phyloP scores from a whole-genome alignment of 2,329 filamentous ascomycete genomes.

The Thielaviopsis punctulata region DNA sequence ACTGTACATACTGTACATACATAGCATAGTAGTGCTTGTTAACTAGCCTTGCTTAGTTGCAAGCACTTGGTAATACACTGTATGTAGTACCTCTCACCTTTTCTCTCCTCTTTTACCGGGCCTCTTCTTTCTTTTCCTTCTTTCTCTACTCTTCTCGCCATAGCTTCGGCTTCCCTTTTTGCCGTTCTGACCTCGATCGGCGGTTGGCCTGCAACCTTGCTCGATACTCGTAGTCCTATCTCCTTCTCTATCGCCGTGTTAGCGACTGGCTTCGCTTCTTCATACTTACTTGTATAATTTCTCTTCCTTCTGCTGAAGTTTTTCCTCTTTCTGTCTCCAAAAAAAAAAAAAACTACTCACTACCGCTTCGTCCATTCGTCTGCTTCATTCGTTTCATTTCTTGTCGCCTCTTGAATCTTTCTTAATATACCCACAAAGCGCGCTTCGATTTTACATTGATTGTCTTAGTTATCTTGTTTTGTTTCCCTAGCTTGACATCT shows the following conservation, averaged over 20 bases:
- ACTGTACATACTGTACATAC: too few species aligned
- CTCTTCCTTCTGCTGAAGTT: not conserved
- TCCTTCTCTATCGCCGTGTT: not conserved
- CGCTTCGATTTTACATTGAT: too few species aligned
- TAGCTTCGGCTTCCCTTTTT: not conserved
- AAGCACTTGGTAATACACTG: too few species aligned
- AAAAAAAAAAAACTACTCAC: too few species aligned
- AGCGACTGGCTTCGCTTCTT: not conserved
- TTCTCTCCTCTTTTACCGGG: not conserved
- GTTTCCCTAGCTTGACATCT: too few species aligned
- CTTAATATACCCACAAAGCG: too few species aligned
- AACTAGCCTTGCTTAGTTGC: too few species aligned
- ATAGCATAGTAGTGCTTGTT: too few species aligned
- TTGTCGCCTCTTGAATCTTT: too few species aligned
- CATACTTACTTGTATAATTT: not conserved
- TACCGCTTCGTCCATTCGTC: not conserved
- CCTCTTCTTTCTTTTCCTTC: not conserved
- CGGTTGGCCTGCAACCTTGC: not conserved
- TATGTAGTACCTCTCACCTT: not conserved
- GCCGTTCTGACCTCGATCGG: not conserved
- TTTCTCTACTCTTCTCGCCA: not conserved
- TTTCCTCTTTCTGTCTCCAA: not conserved
- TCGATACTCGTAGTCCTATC: too few species aligned
- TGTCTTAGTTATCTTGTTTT: too few species aligned
- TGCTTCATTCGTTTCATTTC: too few species aligned